Evolutionary conservation across 2,329 filamentous ascomycete species (phyloP), one percentile per base, ranked within the genome.

Genomic region (Colletotrichum simmondsii): DNA sequence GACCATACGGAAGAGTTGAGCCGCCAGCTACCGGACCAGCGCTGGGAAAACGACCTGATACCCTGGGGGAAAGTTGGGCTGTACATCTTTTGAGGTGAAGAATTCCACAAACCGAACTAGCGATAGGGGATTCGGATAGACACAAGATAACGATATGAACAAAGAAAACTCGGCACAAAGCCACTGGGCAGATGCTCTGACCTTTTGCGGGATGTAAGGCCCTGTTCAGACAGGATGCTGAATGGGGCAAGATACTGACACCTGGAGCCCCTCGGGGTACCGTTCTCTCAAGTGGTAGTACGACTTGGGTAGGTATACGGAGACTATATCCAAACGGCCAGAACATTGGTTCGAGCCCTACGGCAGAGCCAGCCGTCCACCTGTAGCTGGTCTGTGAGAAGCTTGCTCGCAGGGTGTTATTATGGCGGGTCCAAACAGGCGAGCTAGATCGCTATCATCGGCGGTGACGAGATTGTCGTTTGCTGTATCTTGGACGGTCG

Each of bases 1-100:
- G 35, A 60, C 22, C 53, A 54, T 59, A 16, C 26, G 58, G 58
- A n/a, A 22, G 35, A 26, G 6, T 37, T 26, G 26, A 46, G 35
- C 30, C 59, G 70, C 30, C 24, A 72, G 42, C 69, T 28, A 26
- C 52, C 35, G 42, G 24, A 7, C 37, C 57, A 22, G 24, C 32
- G 58, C 69, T 63, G 65, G 58, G 30, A 52, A 26, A 52, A 53
- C 52, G 56, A 68, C 65, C 52, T 59, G 59, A 72, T 72, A 64
- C 65, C 65, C 65, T 60, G 32, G 65, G 24, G 19, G 59, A 54
- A 35, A 28, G 22, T 63, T 60, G 42, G 24, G 65, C 35, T 35
- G 64, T 49, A 49, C 42, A 22, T 49, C 42, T 49, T 49, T 49
- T 49, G 42, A 49, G 42, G 19, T 49, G 42, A 22, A 49, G 19